Base-by-base conservation (phyloP, 2,329 filamentous ascomycete species). In the Dothistroma pini region DNA sequence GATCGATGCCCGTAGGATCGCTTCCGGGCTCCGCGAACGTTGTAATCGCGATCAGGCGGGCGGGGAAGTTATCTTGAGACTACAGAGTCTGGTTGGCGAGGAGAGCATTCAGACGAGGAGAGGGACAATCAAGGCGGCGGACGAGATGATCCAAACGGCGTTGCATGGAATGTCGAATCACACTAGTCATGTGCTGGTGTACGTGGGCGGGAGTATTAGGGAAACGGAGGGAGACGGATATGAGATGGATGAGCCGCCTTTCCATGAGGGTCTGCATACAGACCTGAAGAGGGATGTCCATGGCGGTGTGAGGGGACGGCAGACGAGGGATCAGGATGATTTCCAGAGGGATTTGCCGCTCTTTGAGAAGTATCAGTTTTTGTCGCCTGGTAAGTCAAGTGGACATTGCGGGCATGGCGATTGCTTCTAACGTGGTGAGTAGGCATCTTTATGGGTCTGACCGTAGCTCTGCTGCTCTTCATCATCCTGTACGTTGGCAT, bases 341-440 rank as follows among this genome's bases (percentile, higher is more conserved):
- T 62, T 63, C 57, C 69, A 75, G 51, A 66, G 67, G 14, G 80
- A 76, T 38, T 75, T 81, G 32, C 81, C 85, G 4, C 77, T 96
- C 49, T 97, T 99, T 70, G 89, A 96, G 77, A 92, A 90, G 75
- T 99, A 99, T 76, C 89, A 96, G 74, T 97, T 93, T 79, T 89
- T 99, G 68, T 93, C 89, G 11, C 91, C 92, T 71, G 91, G 91
- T 93, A 78, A 69, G 83, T 79, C 22, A 49, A 16, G 4, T 12
- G 6, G 38, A 25, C 22, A 14, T 38, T 3, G 14, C 4, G 21
- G 19, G 6, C 2, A 8, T 38, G 4, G 16, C 9, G 16, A 32
- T 10, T 16, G 34, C 4, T 22, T 14, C 41, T 44, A 44, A 44
- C 41, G n/a, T 51, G 29, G 38, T 54, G 49, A 44, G 2, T 60